Conservation (phyloP, 345 rosid species). For the Hibiscus trionum region DNA sequence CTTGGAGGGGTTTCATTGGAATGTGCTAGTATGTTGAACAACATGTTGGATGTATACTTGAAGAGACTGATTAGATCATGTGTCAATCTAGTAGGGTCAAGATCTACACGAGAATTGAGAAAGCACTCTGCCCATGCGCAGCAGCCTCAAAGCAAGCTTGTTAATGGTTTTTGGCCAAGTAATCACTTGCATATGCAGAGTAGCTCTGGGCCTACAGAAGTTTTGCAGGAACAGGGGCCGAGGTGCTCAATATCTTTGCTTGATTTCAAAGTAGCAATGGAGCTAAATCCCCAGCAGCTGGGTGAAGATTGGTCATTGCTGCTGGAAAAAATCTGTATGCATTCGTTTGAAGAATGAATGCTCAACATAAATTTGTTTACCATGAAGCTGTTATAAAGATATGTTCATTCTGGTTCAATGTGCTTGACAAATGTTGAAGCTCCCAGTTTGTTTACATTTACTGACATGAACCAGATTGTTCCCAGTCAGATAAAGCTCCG, state of each 20-base stretch:
- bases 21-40: slow-evolving; percentile 66
- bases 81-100: slow-evolving; percentile 51
- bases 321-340: slow-evolving; percentile 67
- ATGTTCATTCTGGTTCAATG: slow-evolving; percentile 31
- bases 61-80: slow-evolving; percentile 76
- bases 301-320: slow-evolving; percentile 94
- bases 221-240: slow-evolving; percentile 39
- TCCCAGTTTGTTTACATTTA: slow-evolving; percentile 14
- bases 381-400: slow-evolving; percentile 19
- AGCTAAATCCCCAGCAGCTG: slow-evolving; percentile 81
- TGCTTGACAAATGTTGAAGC: slow-evolving; percentile 22
- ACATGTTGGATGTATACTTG: slow-evolving; percentile 65
- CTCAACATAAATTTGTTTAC: slow-evolving; percentile 20
- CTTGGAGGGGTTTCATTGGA: slow-evolving; percentile 76
- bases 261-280: slow-evolving; percentile 96
- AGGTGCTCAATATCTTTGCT: slow-evolving; percentile 52
- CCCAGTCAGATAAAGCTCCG: slow-evolving; percentile 23
- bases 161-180: slow-evolving; percentile 54
- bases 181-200: slow-evolving; percentile 51
- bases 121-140: slow-evolving; percentile 42
- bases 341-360: slow-evolving; percentile 44
- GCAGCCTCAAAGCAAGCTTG: slow-evolving; percentile 40
- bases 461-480: slow-evolving; percentile 35
- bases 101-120: slow-evolving; percentile 34
- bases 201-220: slow-evolving; percentile 34